These are phyloP conservation scores for Triticum dicoccoides DNA, from an alignment of 176 grass and related monocot genomes.

Conservation along the genomic window DNA sequence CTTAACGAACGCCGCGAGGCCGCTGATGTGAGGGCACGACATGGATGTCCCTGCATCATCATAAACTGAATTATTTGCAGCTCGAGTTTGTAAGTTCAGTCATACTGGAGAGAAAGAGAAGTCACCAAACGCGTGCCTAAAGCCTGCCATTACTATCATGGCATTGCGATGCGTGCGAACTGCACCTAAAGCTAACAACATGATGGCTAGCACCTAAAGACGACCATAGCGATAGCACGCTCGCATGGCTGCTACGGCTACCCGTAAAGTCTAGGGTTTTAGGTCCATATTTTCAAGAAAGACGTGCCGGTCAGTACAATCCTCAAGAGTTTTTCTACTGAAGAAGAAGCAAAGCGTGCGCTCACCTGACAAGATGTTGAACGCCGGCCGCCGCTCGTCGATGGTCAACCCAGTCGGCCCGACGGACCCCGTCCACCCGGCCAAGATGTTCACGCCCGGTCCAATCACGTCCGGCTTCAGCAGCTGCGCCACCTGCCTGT, in stretches of 20 bases:
- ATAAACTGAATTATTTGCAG: neutral
- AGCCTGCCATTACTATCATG: conserved; percentile 4
- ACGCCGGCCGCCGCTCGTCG: conserved; percentile 61
- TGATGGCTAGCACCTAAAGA: conserved; percentile 7
- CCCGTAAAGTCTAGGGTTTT: neutral
- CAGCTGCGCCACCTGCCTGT: conserved; percentile 60
- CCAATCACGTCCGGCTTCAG: conserved; percentile 96
- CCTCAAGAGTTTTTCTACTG: neutral
- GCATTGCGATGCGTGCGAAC: conserved; percentile 24
- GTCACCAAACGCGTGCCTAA: neutral
- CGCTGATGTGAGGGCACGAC: conserved; percentile 94
- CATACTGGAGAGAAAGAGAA: neutral
- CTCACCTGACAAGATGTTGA: conserved; percentile 84
- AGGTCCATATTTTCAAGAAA: neutral
- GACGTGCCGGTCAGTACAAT: neutral
- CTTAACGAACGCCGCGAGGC: conserved; percentile 71
- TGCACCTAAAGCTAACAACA: conserved; percentile 7
- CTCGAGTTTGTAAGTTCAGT: neutral
- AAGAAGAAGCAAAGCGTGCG: conserved; percentile 27
- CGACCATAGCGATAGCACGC: too few species aligned
- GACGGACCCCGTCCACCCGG: conserved; percentile 67
- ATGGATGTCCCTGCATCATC: conserved; percentile 78
- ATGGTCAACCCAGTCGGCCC: conserved; percentile 58
- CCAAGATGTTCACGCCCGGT: conserved; percentile 82
- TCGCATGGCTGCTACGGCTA: too few species aligned